Percentiles rank a stretch among this genome's conserved stretches.
Evolutionary conservation across 768 basidiomycete genomes (phyloP).

Genomic region (Panus rudis): DNA sequence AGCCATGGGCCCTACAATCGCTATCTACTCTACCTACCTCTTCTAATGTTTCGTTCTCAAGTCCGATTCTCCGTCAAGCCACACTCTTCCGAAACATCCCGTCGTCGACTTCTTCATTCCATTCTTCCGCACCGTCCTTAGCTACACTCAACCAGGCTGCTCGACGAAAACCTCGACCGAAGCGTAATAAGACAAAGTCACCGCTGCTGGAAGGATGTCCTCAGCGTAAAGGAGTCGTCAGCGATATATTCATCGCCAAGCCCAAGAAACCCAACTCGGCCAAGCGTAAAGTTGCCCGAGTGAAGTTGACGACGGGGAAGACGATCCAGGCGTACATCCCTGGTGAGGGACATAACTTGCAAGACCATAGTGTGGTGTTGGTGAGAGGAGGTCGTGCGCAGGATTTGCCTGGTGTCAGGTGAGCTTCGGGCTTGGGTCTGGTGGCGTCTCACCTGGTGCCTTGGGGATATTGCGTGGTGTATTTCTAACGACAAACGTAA

Average conservation of each 20-base stretch:
- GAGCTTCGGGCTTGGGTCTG: background rate
- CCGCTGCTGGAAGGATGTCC: slow-evolving; percentile 76
- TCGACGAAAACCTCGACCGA: slow-evolving; percentile 53
- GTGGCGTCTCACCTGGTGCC: background rate
- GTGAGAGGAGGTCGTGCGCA: slow-evolving; percentile 94
- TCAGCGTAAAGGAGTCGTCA: slow-evolving; percentile 90
- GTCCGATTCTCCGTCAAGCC: no score
- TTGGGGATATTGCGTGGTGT: background rate
- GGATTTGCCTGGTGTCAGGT: slow-evolving; percentile 98
- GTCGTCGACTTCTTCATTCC: no score
- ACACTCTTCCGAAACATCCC: no score
- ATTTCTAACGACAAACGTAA: no score
- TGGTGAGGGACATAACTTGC: slow-evolving; percentile 96
- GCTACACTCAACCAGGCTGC: slow-evolving; percentile 87
- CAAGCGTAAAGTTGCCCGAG: slow-evolving; percentile 91
- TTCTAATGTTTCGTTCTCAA: background rate
- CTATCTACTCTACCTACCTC: background rate
- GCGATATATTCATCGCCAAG: slow-evolving; percentile 68
- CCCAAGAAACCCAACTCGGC: slow-evolving; percentile 99
- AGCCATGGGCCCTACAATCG: background rate
- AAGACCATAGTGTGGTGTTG: slow-evolving; percentile 94
- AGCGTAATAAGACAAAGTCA: slow-evolving; percentile 49
- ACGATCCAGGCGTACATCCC: slow-evolving; percentile 90
- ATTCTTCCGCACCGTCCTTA: slow-evolving; percentile 44
- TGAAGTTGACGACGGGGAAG: slow-evolving; percentile 87